Conservation (phyloP, 1,284 basidiomycete species). For the Ganoderma resinaceum region DNA sequence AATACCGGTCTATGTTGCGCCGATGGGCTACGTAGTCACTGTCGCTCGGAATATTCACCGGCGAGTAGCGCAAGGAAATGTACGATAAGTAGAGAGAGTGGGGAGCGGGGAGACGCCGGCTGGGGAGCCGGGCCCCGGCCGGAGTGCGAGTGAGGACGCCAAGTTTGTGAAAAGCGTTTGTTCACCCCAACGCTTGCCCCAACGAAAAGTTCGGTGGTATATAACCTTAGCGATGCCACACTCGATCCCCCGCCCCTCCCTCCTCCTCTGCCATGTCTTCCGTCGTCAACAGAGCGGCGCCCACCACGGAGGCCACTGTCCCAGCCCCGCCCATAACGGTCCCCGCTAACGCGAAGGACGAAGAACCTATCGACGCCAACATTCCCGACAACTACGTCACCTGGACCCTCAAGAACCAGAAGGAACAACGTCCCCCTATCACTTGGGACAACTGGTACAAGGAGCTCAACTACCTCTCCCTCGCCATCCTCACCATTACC, state of each 20-base stretch:
- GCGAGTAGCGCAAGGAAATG: not conserved
- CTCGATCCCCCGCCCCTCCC: constrained; percentile 23
- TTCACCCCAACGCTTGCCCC: constrained; percentile 33
- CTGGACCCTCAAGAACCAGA: constrained; percentile 81
- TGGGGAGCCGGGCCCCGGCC: constrained; percentile 23
- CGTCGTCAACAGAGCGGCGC: constrained; percentile 37
- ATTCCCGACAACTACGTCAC: constrained; percentile 92
- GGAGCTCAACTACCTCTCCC: constrained; percentile 72
- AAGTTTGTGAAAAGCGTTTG: constrained; percentile 20
- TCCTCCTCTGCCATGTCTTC: constrained; percentile 36
- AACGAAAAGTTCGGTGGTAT: constrained; percentile 34
- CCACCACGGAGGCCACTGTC: constrained; percentile 36
- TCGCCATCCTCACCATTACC: constrained; percentile 71
- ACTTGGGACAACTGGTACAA: constrained; percentile 69
- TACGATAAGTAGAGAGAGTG: constrained; percentile 7
- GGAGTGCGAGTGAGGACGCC: constrained; percentile 20
- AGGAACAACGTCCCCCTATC: constrained; percentile 79
- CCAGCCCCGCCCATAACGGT: constrained; percentile 36
- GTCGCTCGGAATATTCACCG: not conserved
- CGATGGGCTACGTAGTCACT: not conserved
- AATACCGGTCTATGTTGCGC: not conserved
- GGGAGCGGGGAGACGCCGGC: constrained; percentile 24
- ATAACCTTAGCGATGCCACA: constrained; percentile 28
- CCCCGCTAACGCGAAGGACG: constrained; percentile 38
- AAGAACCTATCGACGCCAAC: constrained; percentile 66